These are phyloP conservation scores for Marvania coccoides DNA, from an alignment of 139 green algal genomes.

Conservation along the genomic window DNA sequence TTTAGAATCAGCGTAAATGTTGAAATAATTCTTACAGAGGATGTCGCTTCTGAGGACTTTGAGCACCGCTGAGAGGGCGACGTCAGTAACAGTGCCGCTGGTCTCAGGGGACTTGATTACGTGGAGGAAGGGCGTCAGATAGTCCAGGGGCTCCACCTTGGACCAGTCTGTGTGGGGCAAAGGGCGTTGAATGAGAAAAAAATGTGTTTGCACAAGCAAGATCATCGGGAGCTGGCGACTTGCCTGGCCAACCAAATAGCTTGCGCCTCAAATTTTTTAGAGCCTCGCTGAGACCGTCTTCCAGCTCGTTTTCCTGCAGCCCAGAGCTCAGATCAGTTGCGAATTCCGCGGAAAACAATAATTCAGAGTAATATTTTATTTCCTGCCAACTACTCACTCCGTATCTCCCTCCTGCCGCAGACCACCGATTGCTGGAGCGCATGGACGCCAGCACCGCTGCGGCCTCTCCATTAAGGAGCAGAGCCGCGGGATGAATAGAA, in stretches of 20 bases:
- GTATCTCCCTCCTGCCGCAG: constrained; percentile 48
- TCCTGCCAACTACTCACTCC: constrained; percentile 46
- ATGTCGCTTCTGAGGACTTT: constrained; percentile 67
- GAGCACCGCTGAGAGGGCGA: constrained; percentile 73
- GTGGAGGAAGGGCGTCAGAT: constrained; percentile 86
- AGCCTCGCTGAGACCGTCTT: constrained; percentile 80
- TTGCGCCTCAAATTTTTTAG: constrained; percentile 68
- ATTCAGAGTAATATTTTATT: no score
- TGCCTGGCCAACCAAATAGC: constrained; percentile 72
- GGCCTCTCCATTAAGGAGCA: constrained; percentile 76
- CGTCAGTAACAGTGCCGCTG: constrained; percentile 80
- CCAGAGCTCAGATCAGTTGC: no score
- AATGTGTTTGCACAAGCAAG: neutral
- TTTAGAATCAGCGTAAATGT: neutral
- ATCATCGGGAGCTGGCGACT: neutral
- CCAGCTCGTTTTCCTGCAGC: constrained; percentile 63
- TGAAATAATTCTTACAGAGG: constrained; percentile 43
- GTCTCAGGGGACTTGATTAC: constrained; percentile 83
- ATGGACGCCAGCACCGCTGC: constrained; percentile 71
- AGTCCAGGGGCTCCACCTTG: constrained; percentile 66
- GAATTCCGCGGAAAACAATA: no score
- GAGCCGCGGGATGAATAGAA: constrained; percentile 19
- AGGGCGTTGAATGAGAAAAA: neutral
- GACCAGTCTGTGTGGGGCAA: constrained; percentile 51
- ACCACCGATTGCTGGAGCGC: constrained; percentile 70